Conservation (phyloP, 306 rosid genomes). For the Vigna mungo region DNA sequence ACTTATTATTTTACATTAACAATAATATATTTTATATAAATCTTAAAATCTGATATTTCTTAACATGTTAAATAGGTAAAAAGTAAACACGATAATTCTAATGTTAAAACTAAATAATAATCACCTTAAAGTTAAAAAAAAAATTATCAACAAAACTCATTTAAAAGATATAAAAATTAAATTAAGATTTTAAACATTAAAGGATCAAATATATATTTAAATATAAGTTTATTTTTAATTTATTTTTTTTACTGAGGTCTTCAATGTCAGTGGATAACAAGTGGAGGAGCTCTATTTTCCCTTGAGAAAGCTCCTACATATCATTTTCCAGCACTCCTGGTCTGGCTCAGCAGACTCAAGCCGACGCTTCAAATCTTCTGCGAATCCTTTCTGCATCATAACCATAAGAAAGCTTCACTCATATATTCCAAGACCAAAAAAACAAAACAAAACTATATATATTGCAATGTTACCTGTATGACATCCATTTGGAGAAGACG, state of each 20-base stretch:
- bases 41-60: too few relatives aligned
- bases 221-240: too few relatives aligned
- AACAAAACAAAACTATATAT: background rate
- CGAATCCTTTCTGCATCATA: constrained; percentile 53
- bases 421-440: background rate
- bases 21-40: too few relatives aligned
- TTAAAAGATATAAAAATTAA: too few relatives aligned
- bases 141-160: too few relatives aligned
- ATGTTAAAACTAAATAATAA: too few relatives aligned
- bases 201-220: too few relatives aligned
- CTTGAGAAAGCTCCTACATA: constrained; percentile 69
- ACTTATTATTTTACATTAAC: too few relatives aligned
- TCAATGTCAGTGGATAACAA: background rate
- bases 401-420: background rate
- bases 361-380: constrained; percentile 56
- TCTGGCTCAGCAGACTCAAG: constrained; percentile 61
- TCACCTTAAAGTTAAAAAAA: too few relatives aligned
- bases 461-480: constrained; percentile 54
- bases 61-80: too few relatives aligned
- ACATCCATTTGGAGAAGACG: constrained; percentile 53
- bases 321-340: constrained; percentile 57
- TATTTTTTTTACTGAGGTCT: background rate
- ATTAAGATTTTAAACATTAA: too few relatives aligned
- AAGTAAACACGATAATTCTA: too few relatives aligned
- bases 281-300: constrained; percentile 38